Evolutionary conservation across 768 basidiomycete genomes (phyloP).

Genomic region (Coprinopsis marcescibilis): DNA sequence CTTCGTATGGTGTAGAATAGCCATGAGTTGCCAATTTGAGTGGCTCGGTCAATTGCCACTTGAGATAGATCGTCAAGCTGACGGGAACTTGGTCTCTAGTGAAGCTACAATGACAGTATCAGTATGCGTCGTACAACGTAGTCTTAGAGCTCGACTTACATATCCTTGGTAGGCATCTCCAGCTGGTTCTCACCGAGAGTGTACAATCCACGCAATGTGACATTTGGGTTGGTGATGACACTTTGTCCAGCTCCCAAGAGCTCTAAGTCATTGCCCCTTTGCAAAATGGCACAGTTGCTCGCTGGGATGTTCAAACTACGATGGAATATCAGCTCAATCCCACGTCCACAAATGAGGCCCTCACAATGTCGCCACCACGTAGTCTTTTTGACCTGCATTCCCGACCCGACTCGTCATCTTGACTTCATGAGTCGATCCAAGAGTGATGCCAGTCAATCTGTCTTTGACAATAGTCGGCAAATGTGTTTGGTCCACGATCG

Average conservation of each 20-base stretch:
- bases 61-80: constrained; percentile 76
- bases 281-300: constrained; percentile 81
- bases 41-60: constrained; percentile 57
- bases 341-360: constrained; percentile 19
- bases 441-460: constrained; percentile 48
- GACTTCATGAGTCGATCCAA: constrained; percentile 77
- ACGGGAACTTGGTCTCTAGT: constrained; percentile 87
- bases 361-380: constrained; percentile 75
- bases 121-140: neutral
- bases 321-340: neutral
- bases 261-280: constrained; percentile 74
- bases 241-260: constrained; percentile 78
- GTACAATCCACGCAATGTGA: constrained; percentile 74
- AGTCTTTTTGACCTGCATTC: constrained; percentile 44
- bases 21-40: constrained; percentile 75
- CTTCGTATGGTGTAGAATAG: constrained; percentile 78
- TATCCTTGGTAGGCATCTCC: constrained; percentile 86
- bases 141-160: constrained; percentile 38
- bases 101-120: constrained; percentile 39
- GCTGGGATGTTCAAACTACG: constrained; percentile 75
- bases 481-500: constrained; percentile 83
- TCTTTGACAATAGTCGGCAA: constrained; percentile 56
- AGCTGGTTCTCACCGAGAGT: constrained; percentile 80
- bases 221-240: constrained; percentile 78
- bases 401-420: constrained; percentile 63